Evolutionary conservation across 306 rosid genomes (phyloP).

Genomic region (Cicer bijugum): DNA sequence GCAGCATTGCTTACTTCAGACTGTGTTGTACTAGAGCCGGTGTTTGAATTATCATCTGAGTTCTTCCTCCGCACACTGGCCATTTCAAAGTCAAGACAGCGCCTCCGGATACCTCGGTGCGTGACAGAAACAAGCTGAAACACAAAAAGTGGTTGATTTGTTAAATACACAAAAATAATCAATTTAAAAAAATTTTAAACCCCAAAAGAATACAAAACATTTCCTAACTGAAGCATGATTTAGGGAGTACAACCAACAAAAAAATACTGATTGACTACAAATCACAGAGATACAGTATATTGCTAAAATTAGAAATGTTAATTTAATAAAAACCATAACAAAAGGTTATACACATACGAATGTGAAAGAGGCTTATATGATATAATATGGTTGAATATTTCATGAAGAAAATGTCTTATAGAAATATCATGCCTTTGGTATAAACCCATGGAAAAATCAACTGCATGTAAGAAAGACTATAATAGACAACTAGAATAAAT

Average conservation of each 20-base stretch:
- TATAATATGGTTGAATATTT: background rate
- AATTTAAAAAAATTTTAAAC: slow-evolving; percentile 2
- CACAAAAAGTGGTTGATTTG: slow-evolving; percentile 6
- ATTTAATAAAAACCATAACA: slow-evolving; percentile 23
- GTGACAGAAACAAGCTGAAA: slow-evolving; percentile 62
- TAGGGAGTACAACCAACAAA: background rate
- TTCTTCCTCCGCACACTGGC: slow-evolving; percentile 62
- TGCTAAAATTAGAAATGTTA: slow-evolving; percentile 38
- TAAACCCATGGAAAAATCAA: slow-evolving; percentile 31
- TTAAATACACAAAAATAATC: background rate
- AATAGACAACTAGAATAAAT: background rate
- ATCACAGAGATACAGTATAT: background rate
- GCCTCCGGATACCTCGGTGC: slow-evolving; percentile 74
- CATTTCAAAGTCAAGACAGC: slow-evolving; percentile 86
- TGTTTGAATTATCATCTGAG: slow-evolving; percentile 53
- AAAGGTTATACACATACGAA: slow-evolving; percentile 6
- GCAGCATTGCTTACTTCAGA: slow-evolving; percentile 51
- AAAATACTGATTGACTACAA: background rate
- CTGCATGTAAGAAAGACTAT: background rate
- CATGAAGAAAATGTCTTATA: background rate
- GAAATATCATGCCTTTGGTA: slow-evolving; percentile 22
- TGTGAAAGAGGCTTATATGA: background rate
- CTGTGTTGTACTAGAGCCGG: slow-evolving; percentile 51
- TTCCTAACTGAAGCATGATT: background rate
- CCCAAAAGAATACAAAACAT: background rate